Base-by-base conservation (phyloP, 2,329 filamentous ascomycete genomes). In the Aureobasidium namibiae region DNA sequence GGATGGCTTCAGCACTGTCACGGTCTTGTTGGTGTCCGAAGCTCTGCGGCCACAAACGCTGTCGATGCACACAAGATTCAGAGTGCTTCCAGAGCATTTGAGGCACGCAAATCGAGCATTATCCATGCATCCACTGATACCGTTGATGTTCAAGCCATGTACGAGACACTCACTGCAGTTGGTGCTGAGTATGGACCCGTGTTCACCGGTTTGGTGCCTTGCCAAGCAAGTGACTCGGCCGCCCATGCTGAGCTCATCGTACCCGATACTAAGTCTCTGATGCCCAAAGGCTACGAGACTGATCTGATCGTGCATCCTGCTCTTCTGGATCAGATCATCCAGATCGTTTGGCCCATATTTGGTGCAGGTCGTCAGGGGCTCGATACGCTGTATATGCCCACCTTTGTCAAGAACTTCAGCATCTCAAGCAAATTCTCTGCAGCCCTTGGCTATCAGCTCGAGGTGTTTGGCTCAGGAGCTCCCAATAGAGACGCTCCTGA, bases 371-470 rank as follows among this genome's bases (percentile, higher is more conserved):
- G 50, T 14, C 38, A 41, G 7, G 50, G 50, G 23, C 50, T 54
- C 10, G 50, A 36, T 18, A 54, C 50, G 3, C 50, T 54, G 8
- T 54, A 54, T 13, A 54, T 54, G 50, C 50, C 50, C 10, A 54
- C 50, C 2, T 54, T 54, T 18, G 50, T 54, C 16, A 54, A 54
- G 50, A 54, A 42, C n/a, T 54, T 54, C 50, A 54, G 50, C 38
- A 54, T 54, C 3, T 54, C 50, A 16, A 16, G 38, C 16, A 54
- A 54, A 3, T 42, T 54, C 13, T 33, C 50, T 16, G 18, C 50
- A 3, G 26, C 7, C 6, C 50, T 36, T 4, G 38, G 26, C 7
- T 23, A 16, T n/a, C 24, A 11, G 11, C 36, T 54, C n/a, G 36
- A 54, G 33, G 50, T 54, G n/a, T 54, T 42, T 42, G 50, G 50